Evolutionary conservation across 768 basidiomycete species (phyloP), one percentile per base, ranked within the genome.

Genomic region (Wakefieldia striispora): DNA sequence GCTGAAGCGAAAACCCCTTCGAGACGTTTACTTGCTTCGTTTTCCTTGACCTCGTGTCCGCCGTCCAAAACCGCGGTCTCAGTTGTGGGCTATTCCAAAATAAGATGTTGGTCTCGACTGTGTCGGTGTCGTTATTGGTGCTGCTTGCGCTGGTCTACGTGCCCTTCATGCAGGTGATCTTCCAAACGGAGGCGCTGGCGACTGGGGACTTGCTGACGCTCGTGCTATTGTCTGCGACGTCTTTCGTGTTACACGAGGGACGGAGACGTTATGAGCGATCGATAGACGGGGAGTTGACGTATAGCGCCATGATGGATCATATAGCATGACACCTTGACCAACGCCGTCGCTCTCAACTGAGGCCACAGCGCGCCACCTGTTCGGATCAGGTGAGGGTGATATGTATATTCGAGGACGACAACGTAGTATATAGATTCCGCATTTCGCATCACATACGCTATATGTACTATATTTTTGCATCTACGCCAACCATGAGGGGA

Each of bases 11-110:
- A 38, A 19, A 34, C 36, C 35, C 17, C 8, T 43, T 26, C n/a
- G 68, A 97, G 95, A 97, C 95, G 21, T 98, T 98, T 70, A 89
- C 94, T 16, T 88, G 85, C 64, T 98, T 98, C 70, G 95, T 98
- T 50, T 91, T 97, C 76, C 86, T 98, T 54, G 95, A 98, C 69
- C 82, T 98, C 38, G 88, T 93, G 10, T 97, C 94, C 34, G 95
- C 95, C 1, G 69, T 97, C 27, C 95, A 98, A 67, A 95, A 91
- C 68, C 90, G 95, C 46, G 93, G 93, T 11, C 80, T 98, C 14
- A 84, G 86, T 37, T 95, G 93, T 58, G 85, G 83, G 6, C 63
- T 97, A 26, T 72, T 82, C 49, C 85, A 86, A 62, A 98, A 98
- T 75, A 80, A 79, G 61, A 95, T 97, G 91, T 77, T 97, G 50